These are phyloP conservation scores for Bolboschoenus planiculmis DNA, from an alignment of 176 grass and related monocot genomes.

Conservation along the genomic window DNA sequence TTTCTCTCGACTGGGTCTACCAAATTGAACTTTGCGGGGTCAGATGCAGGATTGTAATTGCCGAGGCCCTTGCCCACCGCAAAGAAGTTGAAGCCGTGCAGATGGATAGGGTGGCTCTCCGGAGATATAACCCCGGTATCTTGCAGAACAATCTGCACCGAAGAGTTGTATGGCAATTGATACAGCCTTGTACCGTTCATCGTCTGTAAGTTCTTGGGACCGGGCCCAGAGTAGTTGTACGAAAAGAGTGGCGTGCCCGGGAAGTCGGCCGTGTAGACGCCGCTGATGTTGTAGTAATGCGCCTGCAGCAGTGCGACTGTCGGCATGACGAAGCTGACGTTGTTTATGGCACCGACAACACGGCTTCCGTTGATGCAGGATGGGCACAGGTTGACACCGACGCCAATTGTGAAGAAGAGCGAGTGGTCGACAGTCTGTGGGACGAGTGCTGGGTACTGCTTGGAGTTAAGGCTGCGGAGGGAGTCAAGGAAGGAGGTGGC, in stretches of 20 bases:
- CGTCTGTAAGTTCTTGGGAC: conserved; percentile 59
- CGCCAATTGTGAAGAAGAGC: conserved; percentile 57
- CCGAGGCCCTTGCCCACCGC: conserved; percentile 44
- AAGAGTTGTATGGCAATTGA: conserved; percentile 47
- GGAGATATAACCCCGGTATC: conserved; percentile 60
- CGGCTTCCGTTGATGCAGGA: conserved; percentile 40
- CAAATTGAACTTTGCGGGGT: conserved; percentile 56
- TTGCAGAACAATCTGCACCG: conserved; percentile 58
- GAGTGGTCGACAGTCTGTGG: conserved; percentile 44
- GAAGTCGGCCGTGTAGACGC: conserved; percentile 58
- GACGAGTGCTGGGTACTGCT: conserved; percentile 43
- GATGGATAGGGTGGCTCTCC: conserved; percentile 63
- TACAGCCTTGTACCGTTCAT: conserved; percentile 62
- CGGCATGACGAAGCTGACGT: conserved; percentile 54
- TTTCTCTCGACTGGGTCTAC: conserved; percentile 65
- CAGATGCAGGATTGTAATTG: conserved; percentile 44
- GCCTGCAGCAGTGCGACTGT: conserved; percentile 52
- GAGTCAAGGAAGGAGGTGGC: conserved; percentile 37
- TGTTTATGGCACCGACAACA: conserved; percentile 50
- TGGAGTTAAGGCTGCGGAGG: conserved; percentile 61
- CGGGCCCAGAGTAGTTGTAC: conserved; percentile 56
- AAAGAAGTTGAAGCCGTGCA: conserved; percentile 71
- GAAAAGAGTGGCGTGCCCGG: conserved; percentile 31
- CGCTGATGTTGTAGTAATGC: conserved; percentile 52
- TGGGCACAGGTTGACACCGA: conserved; percentile 48